These are phyloP conservation scores for Podospora comata DNA, from an alignment of 495 filamentous ascomycete genomes.

Conservation along the genomic window DNA sequence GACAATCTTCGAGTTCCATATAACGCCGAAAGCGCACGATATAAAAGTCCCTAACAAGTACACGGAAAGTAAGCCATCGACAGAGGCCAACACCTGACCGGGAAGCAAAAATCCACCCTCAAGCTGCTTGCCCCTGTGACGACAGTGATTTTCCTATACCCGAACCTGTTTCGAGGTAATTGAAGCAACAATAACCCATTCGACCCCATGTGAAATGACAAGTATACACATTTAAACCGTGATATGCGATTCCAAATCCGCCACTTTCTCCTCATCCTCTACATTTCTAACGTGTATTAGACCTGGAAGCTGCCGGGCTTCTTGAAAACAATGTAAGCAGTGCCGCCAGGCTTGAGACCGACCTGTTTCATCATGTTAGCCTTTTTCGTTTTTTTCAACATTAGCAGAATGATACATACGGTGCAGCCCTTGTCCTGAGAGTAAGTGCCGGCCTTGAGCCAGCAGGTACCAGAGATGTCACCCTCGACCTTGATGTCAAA, in stretches of 20 bases:
- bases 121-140: background rate
- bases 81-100: background rate
- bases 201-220: slow-evolving; percentile 38
- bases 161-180: slow-evolving; percentile 1
- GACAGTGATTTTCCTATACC: slow-evolving; percentile 1
- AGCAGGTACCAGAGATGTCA: slow-evolving; percentile 64
- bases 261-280: slow-evolving; percentile 8
- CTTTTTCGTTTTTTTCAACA: background rate
- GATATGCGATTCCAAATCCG: slow-evolving; percentile 28
- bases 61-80: slow-evolving; percentile 8
- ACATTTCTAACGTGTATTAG: slow-evolving; percentile 7
- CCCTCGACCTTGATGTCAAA: slow-evolving; percentile 71
- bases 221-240: slow-evolving; percentile 37
- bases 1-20: slow-evolving; percentile 1
- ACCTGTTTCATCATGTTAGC: slow-evolving; percentile 34
- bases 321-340: slow-evolving; percentile 39
- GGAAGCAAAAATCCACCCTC: slow-evolving; percentile 1
- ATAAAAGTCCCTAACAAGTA: slow-evolving; percentile 10
- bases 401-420: slow-evolving; percentile 45
- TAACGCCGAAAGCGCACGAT: slow-evolving; percentile 11
- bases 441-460: slow-evolving; percentile 64
- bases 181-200: slow-evolving; percentile 10
- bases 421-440: slow-evolving; percentile 64
- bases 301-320: slow-evolving; percentile 14
- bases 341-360: slow-evolving; percentile 37